Evolutionary conservation across 176 grass and related monocot species (phyloP).

Genomic region (Raddia guianensis): DNA sequence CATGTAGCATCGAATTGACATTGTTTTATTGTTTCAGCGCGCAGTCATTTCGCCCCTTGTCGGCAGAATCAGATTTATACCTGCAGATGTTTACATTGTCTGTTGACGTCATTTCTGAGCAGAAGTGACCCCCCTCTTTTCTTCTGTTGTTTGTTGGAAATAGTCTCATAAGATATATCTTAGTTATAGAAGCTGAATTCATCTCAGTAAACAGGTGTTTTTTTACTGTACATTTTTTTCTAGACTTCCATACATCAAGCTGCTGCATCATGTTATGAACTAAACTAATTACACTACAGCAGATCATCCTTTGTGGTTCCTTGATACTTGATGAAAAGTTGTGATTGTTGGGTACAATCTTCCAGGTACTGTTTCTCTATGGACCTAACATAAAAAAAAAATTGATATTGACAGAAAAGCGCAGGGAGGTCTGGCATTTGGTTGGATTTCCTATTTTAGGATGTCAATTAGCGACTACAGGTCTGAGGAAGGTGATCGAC

Average conservation of each 20-base stretch:
- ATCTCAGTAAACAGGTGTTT: neutral
- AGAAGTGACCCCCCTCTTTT: neutral
- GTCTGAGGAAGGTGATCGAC: neutral
- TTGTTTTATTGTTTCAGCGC: constrained; percentile 1
- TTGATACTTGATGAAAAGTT: neutral
- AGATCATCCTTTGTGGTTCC: neutral
- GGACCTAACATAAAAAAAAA: constrained; percentile 13
- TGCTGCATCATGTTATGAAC: neutral
- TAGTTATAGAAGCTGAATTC: neutral
- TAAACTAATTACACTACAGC: neutral
- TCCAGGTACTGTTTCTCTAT: neutral
- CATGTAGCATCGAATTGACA: constrained; percentile 15
- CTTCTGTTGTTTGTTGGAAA: neutral
- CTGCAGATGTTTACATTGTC: constrained; percentile 19
- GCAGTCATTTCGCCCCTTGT: constrained; percentile 21
- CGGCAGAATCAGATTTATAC: constrained; percentile 30
- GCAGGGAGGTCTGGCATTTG: neutral
- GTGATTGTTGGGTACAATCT: neutral
- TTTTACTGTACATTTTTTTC: constrained; percentile 6
- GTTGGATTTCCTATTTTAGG: constrained; percentile 4
- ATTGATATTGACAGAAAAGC: neutral
- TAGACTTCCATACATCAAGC: neutral
- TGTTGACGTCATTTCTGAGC: neutral
- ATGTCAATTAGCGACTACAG: constrained; percentile 16
- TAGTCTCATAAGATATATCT: neutral